Base-by-base conservation (phyloP, 495 filamentous ascomycete genomes). In the Hyaloscypha variabilis region DNA sequence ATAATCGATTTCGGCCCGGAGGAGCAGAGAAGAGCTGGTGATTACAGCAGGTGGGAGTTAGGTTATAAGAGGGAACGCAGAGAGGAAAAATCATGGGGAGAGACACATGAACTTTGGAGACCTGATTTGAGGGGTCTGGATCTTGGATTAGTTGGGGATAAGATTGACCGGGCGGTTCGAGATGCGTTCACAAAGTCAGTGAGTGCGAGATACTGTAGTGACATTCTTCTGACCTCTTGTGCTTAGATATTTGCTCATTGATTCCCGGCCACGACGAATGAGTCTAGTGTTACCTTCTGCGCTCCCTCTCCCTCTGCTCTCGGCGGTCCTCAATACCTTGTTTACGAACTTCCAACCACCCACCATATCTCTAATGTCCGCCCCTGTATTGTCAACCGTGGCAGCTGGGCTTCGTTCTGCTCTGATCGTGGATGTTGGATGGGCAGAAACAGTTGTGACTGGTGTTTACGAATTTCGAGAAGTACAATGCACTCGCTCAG, bases 381-480 rank as follows among this genome's bases (percentile, higher is more conserved):
- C 87, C 6, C 86, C 93, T 1, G 79, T 91, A 14, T 86, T 93
- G 75, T 74, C 86, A 10, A 80, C 87, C n/a, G 85, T 91, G 5
- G 90, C 88, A 34, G 92, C 93, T 10, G 95, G 95, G 4, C 79
- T 93, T 58, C 88, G 95, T 14, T 88, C 91, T 21, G 90, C 87
- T 2, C 75, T 98, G 26, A 85, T 97, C 3, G 83, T 98, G 11
- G 93, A 98, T 72, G 79, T 99, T 39, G 94, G 94, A 61, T 98
- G 95, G 95, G 83, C 84, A 49, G 96, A 97, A 73, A 94, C 92
- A 0, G 84, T 88, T 0, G 83, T 93, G 17, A 95, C 91, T 0
- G 86, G 85, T 2, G 81, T 98, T 24, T 97, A 91, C 71, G 96
- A 99, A 74, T 96, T 94, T 65, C 84, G 94, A 59, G 91, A 96